Evolutionary conservation across 805 yeast genomes (phyloP), one percentile per base, ranked within the genome.

Genomic region (Spathaspora arborariae): DNA sequence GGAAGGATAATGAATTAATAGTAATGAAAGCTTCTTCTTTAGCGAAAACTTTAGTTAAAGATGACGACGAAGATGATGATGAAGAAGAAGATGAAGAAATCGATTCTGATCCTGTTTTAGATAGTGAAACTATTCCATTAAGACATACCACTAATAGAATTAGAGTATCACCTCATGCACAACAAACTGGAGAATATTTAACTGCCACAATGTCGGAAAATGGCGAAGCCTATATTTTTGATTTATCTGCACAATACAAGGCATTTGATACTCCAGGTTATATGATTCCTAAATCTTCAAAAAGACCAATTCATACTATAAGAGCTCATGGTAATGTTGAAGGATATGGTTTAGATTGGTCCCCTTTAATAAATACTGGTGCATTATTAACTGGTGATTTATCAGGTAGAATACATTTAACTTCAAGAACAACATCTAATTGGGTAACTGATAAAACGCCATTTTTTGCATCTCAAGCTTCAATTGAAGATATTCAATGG

Each of bases 401-500:
- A 53, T 71, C 85, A 18, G 99, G 99, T 44, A 76, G 92, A 59
- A 79, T 92, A 36, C 86, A 78, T 65, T 71, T 84, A 46, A 90
- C 98, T 6, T 75, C 80, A 45, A 80, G 96, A 63, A 86, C 88
- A 39, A 76, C 86, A 4, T 76, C 85, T 26, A 79, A 75, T 52
- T 94, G 97, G 97, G 72, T 75, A 40, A 90, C 98, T 2, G 97
- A 92, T 57, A 81, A 82, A 57, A 80, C 83, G 9, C 88, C 97
- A 26, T 94, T 81, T 66, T 75, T 71, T 48, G 83, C 85, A 51
- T 75, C 79, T 20, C 78, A 82, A 46, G 73, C 86, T 35, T 86
- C 94, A n/a, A 85, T 94, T 49, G 99, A 94, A 69, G 99, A 94
- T 62, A 80, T 94, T 48, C 98, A 94, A 67, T 94, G 98, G 97